phyloP scores from a whole-genome alignment of 2,329 filamentous ascomycete genomes.

The Venturia asperata region DNA sequence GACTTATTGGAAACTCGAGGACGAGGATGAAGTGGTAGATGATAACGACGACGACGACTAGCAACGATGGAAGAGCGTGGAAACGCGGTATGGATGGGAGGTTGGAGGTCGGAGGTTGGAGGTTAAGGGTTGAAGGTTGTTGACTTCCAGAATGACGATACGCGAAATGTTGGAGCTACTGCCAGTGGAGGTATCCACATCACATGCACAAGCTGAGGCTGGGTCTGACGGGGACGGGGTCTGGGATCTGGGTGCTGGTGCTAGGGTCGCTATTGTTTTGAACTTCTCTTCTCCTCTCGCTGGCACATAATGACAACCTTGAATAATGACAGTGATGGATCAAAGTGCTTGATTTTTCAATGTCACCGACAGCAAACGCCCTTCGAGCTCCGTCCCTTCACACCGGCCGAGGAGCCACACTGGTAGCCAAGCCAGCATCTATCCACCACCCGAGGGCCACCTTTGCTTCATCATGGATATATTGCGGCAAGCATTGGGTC shows the following conservation, averaged over 20 bases:
- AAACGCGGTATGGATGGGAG: neutral
- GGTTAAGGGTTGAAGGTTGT: neutral
- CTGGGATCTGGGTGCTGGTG: too few relatives aligned
- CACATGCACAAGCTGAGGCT: neutral
- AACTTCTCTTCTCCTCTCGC: too few relatives aligned
- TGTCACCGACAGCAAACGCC: too few relatives aligned
- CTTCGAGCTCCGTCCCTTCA: too few relatives aligned
- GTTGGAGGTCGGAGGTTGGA: neutral
- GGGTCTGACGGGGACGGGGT: too few relatives aligned
- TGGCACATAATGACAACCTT: too few relatives aligned
- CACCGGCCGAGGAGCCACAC: slow-evolving; percentile 1
- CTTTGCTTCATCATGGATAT: slow-evolving; percentile 23
- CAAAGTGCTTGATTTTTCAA: too few relatives aligned
- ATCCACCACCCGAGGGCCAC: neutral
- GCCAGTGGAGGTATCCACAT: neutral
- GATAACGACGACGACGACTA: neutral
- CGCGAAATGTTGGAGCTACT: neutral
- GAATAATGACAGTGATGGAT: neutral
- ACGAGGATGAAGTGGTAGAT: neutral
- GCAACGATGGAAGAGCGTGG: neutral
- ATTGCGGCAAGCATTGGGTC: slow-evolving; percentile 40
- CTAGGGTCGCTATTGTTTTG: too few relatives aligned
- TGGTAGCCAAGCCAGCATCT: neutral
- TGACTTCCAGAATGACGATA: slow-evolving; percentile 1
- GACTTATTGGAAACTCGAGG: neutral